Evolutionary conservation across 306 rosid species (phyloP).

Genomic region (Senna tora): DNA sequence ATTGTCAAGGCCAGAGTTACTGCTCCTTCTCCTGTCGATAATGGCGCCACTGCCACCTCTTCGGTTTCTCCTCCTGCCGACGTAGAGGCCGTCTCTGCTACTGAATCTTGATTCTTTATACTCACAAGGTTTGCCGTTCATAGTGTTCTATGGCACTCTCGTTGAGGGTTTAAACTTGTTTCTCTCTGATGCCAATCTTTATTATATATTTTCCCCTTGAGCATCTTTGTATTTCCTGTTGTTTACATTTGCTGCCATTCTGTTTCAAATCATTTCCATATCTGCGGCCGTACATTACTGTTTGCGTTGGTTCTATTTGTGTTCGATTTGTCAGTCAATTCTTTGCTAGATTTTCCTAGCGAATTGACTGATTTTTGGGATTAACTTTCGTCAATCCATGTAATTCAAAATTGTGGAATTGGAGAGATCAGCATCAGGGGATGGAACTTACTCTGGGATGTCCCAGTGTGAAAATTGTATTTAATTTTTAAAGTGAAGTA

Average conservation of each 20-base stretch:
- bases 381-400: slow-evolving; percentile 8
- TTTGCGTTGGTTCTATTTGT: neutral
- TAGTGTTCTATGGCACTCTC: slow-evolving; percentile 34
- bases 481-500: neutral
- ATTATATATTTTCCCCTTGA: slow-evolving; percentile 22
- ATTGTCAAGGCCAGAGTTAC: slow-evolving; percentile 61
- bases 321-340: neutral
- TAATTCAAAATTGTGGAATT: slow-evolving; percentile 3
- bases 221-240: neutral
- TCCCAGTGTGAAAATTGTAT: neutral
- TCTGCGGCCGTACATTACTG: neutral
- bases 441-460: neutral
- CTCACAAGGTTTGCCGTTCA: neutral
- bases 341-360: neutral
- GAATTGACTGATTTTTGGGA: neutral
- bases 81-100: slow-evolving; percentile 41
- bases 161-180: slow-evolving; percentile 28
- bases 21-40: slow-evolving; percentile 44
- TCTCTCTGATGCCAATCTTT: slow-evolving; percentile 28
- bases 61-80: slow-evolving; percentile 18
- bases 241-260: slow-evolving; percentile 6
- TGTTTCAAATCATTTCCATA: neutral
- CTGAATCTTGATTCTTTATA: slow-evolving; percentile 48
- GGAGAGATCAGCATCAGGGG: slow-evolving; percentile 3
- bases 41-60: slow-evolving; percentile 34